Evolutionary conservation across 768 basidiomycete genomes (phyloP).

Genomic region (Collybiopsis confluens): DNA sequence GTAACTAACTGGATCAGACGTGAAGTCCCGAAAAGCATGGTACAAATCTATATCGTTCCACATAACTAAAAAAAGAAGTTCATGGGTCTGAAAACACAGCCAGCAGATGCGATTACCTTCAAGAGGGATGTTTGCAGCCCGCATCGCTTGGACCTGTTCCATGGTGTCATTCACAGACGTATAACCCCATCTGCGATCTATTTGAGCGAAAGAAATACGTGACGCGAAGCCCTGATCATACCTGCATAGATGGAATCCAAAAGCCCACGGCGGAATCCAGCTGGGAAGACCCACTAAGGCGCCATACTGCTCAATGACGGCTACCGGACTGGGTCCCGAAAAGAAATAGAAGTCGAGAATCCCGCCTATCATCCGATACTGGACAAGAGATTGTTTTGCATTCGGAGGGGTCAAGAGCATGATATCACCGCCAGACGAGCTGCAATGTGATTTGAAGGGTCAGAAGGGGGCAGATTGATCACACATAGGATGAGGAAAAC

Average conservation of each 20-base stretch:
- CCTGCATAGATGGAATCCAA: slow-evolving; percentile 76
- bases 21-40: slow-evolving; percentile 66
- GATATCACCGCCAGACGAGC: slow-evolving; percentile 68
- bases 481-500: slow-evolving; percentile 5
- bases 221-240: too few species aligned
- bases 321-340: slow-evolving; percentile 46
- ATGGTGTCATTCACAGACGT: slow-evolving; percentile 49
- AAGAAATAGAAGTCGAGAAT: slow-evolving; percentile 79
- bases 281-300: slow-evolving; percentile 60
- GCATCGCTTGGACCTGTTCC: slow-evolving; percentile 53
- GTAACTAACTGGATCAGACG: slow-evolving; percentile 61
- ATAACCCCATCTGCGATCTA: slow-evolving; percentile 29
- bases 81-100: neutral
- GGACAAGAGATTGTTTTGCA: slow-evolving; percentile 54
- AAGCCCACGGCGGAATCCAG: slow-evolving; percentile 72
- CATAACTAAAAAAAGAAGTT: slow-evolving; percentile 42
- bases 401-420: slow-evolving; percentile 56
- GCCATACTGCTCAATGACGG: slow-evolving; percentile 69
- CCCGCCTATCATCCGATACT: slow-evolving; percentile 74
- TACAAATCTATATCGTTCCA: slow-evolving; percentile 81
- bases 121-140: slow-evolving; percentile 68
- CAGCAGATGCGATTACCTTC: slow-evolving; percentile 43
- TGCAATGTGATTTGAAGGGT: slow-evolving; percentile 18
- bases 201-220: too few species aligned
- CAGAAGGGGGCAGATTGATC: slow-evolving; percentile 2